phyloP scores from a whole-genome alignment of 768 basidiomycete species.

The Boletus reticuloceps region DNA sequence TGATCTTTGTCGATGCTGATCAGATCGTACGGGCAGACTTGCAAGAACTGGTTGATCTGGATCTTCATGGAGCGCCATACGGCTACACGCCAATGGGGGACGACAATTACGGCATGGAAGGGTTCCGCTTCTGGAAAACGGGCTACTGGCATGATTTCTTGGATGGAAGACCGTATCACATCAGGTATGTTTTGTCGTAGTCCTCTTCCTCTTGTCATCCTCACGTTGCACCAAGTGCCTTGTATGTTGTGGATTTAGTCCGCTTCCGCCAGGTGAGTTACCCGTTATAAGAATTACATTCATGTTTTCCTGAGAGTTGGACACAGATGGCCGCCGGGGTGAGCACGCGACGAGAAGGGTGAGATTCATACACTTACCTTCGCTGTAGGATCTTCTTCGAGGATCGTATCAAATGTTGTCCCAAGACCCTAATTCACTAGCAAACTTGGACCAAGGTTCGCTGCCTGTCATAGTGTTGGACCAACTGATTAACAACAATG shows the following conservation, averaged over 20 bases:
- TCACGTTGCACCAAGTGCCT: conserved; percentile 55
- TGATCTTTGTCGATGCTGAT: conserved; percentile 98
- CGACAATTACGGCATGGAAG: conserved; percentile 93
- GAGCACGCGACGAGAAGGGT: conserved; percentile 14
- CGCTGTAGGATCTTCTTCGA: conserved; percentile 72
- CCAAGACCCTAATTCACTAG: conserved; percentile 89
- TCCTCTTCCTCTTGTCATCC: background rate
- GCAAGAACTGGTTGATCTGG: conserved; percentile 89
- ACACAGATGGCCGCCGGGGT: conserved; percentile 57
- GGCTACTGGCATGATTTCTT: conserved; percentile 94
- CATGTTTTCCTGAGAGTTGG: background rate
- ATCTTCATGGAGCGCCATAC: conserved; percentile 91
- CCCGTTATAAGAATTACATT: background rate
- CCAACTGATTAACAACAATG: background rate
- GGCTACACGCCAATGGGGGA: conserved; percentile 98
- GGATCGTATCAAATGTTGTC: conserved; percentile 93
- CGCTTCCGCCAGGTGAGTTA: conserved; percentile 80
- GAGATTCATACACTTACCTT: background rate
- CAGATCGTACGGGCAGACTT: conserved; percentile 97
- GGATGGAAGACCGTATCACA: conserved; percentile 85
- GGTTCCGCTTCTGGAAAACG: conserved; percentile 98
- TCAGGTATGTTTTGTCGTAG: conserved; percentile 57
- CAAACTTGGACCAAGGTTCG: conserved; percentile 91
- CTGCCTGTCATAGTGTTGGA: background rate
- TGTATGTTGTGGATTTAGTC: conserved; percentile 95